Evolutionary conservation across 176 grass and related monocot species (phyloP).

Genomic region (Oryza nivara): DNA sequence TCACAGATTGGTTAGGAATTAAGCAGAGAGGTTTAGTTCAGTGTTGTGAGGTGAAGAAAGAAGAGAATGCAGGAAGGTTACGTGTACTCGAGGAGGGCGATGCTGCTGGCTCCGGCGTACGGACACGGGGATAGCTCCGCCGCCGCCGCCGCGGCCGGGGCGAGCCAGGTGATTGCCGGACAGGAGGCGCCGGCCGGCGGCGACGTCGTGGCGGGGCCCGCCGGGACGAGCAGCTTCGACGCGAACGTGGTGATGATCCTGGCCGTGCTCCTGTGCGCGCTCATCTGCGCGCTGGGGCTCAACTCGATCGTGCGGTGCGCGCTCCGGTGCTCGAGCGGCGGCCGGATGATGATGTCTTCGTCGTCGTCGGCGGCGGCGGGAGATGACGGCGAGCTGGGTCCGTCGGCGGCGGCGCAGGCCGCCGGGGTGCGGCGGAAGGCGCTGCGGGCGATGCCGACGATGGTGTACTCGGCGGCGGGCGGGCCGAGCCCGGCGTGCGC

Average conservation of each 20-base stretch:
- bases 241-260: conserved; percentile 89
- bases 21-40: not conserved
- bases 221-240: conserved; percentile 48
- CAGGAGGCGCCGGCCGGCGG: conserved; percentile 23
- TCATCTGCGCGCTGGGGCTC: conserved; percentile 79
- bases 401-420: conserved; percentile 41
- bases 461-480: conserved; percentile 56
- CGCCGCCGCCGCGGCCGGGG: not conserved
- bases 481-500: conserved; percentile 43
- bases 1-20: not conserved
- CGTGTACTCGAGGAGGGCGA: conserved; percentile 57
- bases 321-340: conserved; percentile 55
- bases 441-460: conserved; percentile 71
- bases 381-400: conserved; percentile 9
- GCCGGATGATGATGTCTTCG: conserved; percentile 25
- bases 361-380: not conserved
- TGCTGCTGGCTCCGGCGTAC: conserved; percentile 53
- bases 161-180: conserved; percentile 24
- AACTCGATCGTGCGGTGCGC: conserved; percentile 85
- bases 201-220: not conserved
- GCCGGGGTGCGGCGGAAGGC: conserved; percentile 53
- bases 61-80: conserved; percentile 11
- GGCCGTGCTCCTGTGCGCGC: conserved; percentile 72
- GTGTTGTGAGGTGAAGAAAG: not conserved
- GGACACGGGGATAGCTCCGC: conserved; percentile 30